phyloP scores from a whole-genome alignment of 2,329 filamentous ascomycete species.

The Fusarium penzigii region DNA sequence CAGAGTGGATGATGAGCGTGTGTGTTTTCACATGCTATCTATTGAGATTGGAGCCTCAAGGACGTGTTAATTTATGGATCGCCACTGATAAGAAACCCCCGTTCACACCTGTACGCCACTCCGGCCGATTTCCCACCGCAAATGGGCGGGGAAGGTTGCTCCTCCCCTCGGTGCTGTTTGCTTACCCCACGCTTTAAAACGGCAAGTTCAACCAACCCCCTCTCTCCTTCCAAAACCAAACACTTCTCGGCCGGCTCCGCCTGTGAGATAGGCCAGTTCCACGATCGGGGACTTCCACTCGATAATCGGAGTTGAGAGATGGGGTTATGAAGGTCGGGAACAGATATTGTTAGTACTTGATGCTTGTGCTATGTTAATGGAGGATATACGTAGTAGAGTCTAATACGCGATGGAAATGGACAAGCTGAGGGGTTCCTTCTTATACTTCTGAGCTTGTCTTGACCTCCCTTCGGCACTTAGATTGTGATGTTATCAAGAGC shows the following conservation, averaged over 20 bases:
- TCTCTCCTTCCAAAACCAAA: background rate
- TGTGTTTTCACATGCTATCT: background rate
- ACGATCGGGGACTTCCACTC: constrained; percentile 33
- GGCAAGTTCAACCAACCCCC: constrained; percentile 4
- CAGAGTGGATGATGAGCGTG: background rate
- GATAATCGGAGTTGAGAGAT: constrained; percentile 18
- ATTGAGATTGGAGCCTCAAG: background rate
- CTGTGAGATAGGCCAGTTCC: constrained; percentile 21
- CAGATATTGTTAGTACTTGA: background rate
- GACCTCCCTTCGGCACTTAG: no score
- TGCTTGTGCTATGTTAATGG: background rate
- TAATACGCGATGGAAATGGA: no score
- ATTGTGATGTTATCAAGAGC: no score
- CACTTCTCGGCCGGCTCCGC: constrained; percentile 36
- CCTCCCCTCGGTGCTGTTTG: background rate
- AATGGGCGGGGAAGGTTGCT: constrained; percentile 19
- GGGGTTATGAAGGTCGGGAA: no score
- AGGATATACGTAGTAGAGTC: no score
- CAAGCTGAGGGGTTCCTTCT: no score
- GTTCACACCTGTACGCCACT: constrained; percentile 23
- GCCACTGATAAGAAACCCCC: constrained; percentile 28
- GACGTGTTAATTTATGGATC: constrained; percentile 6
- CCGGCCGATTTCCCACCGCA: constrained; percentile 10
- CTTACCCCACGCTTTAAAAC: constrained; percentile 24
- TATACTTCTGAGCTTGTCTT: no score